Evolutionary conservation across 2,329 filamentous ascomycete species (phyloP), one percentile per base, ranked within the genome.

Genomic region (Trichoderma gracile): DNA sequence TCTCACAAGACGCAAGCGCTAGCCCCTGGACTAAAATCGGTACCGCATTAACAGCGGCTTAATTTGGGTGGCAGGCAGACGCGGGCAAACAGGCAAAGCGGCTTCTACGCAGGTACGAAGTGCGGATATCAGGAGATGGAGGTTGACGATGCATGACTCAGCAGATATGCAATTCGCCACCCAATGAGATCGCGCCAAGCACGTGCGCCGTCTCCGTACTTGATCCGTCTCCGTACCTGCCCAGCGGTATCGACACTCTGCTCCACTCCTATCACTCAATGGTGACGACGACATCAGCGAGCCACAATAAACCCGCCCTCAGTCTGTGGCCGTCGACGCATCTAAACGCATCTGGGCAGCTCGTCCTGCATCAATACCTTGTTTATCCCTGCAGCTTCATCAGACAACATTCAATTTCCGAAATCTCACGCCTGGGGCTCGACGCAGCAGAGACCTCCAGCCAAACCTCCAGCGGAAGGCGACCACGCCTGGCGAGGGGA

Each of bases 221-320:
- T 42, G n/a, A n/a, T 38, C 30, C 58, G 46, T 40, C 21, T 30
- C 49, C 50, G 25, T 42, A 12, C 33, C 47, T 38, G 33, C 33
- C 33, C 33, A 38, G 33, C 33, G 12, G 33, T 38, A n/a, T 30
- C 40, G 38, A 57, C 25, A 5, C 42, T 9, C 40, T 27, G 21
- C 55, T 58, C 55, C 52, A 63, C 50, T 47, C 60, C 49, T 30
- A 33, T 54, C 40, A 25, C 54, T 45, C 43, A 25, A 57, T 64
- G 33, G 61, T 64, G 61, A 64, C 61, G 61, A 64, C 61, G 52
- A 56, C 61, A 55, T 45, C 61, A 17, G 21, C 38, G 10, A 52
- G 40, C 47, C 58, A 27, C 40, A 58, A 46, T 15, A 46, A 58
- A 46, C 21, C 19, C 50, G 27, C 23, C 25, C 40, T 46, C 30